Conservation (phyloP, 129 eudicot species). For the Lactuca sativa region DNA sequence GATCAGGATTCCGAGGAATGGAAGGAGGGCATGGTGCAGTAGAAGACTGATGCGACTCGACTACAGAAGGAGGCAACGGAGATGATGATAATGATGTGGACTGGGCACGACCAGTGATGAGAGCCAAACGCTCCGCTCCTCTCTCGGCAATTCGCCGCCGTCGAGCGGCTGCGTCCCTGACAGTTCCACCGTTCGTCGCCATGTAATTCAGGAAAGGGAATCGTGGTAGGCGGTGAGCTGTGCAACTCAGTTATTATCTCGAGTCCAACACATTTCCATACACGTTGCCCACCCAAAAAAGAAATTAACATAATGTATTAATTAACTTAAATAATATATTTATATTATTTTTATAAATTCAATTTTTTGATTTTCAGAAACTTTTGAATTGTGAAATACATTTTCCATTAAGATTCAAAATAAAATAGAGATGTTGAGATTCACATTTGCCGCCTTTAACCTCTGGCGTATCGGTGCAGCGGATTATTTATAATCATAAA, state of each 20-base stretch:
- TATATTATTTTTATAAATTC: too few species aligned
- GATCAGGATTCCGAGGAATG: conserved; percentile 25
- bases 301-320: too few species aligned
- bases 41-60: conserved; percentile 22
- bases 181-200: conserved; percentile 30
- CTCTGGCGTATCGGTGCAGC: too few species aligned
- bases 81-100: conserved; percentile 37
- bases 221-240: conserved; percentile 8
- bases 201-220: conserved; percentile 19
- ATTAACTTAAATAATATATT: too few species aligned
- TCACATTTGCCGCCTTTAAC: too few species aligned
- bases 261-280: conserved; percentile 12
- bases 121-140: conserved; percentile 89
- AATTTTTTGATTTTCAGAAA: too few species aligned
- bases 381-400: too few species aligned
- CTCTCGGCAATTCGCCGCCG: conserved; percentile 73
- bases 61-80: conserved; percentile 14
- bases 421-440: too few species aligned
- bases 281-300: not conserved
- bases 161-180: conserved; percentile 64
- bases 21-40: conserved; percentile 30
- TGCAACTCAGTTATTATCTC: not conserved
- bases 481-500: too few species aligned
- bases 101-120: conserved; percentile 75
- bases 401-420: too few species aligned